A percentile compares a stretch with the other conserved stretches of the same genome.
phyloP scores from a whole-genome alignment of 1,284 basidiomycete species.

The Ceratorhiza oryzae-sativae region DNA sequence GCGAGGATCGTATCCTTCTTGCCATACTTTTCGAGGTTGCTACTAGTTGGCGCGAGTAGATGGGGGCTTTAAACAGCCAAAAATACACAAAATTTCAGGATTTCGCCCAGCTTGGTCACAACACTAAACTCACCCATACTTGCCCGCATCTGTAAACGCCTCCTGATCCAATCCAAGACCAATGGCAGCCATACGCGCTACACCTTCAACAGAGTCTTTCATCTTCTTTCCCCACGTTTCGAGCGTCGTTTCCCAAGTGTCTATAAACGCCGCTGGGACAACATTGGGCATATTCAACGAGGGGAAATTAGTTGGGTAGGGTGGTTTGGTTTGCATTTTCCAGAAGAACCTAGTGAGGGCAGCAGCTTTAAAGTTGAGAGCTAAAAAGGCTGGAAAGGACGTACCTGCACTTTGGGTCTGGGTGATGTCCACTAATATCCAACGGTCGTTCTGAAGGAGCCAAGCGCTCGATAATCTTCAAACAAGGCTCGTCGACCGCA shows the following conservation, averaged over 20 bases:
- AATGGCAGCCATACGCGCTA: constrained; percentile 82
- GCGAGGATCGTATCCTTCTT: constrained; percentile 82
- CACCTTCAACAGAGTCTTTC: constrained; percentile 82
- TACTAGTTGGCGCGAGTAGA: constrained; percentile 88
- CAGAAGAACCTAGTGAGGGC: constrained; percentile 71
- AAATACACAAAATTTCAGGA: neutral
- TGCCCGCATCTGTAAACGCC: constrained; percentile 76
- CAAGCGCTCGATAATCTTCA: constrained; percentile 72
- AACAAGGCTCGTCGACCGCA: constrained; percentile 75
- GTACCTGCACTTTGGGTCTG: constrained; percentile 86
- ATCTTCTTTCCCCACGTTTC: constrained; percentile 84
- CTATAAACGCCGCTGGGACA: constrained; percentile 66
- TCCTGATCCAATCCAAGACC: constrained; percentile 75
- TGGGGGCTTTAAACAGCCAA: no score
- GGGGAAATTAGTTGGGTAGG: constrained; percentile 79
- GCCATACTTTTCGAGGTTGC: constrained; percentile 81
- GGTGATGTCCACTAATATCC: constrained; percentile 69
- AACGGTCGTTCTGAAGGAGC: constrained; percentile 80
- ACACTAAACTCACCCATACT: constrained; percentile 68
- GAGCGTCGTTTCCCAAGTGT: constrained; percentile 72
- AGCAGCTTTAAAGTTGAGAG: neutral
- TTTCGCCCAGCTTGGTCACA: constrained; percentile 18
- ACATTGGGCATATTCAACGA: constrained; percentile 80
- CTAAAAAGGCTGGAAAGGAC: neutral
- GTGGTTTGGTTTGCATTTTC: constrained; percentile 79